phyloP scores from a whole-genome alignment of 1,284 basidiomycete species.

The Boletus hoseneyae region DNA sequence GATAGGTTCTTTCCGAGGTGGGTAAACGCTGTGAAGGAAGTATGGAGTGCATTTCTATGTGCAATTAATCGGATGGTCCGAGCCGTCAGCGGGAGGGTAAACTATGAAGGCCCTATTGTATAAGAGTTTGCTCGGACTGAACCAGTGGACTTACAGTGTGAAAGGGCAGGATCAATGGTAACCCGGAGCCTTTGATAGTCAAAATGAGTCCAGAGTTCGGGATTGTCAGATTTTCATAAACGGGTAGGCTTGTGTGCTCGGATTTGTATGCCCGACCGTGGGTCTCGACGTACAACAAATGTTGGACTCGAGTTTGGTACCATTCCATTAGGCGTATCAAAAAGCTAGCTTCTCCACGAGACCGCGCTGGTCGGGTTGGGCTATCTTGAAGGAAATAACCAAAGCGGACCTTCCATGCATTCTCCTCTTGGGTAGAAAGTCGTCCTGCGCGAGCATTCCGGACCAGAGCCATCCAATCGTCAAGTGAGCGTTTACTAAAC shows the following conservation, averaged over 20 bases:
- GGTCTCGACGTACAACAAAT: conserved; percentile 46
- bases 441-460: conserved; percentile 29
- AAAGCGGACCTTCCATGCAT: conserved; percentile 40
- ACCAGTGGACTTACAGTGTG: conserved; percentile 41
- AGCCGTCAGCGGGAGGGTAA: conserved; percentile 52
- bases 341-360: conserved; percentile 49
- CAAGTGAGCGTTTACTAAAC: conserved; percentile 35
- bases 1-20: conserved; percentile 31
- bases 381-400: conserved; percentile 34
- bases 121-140: background rate
- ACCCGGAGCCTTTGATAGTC: conserved; percentile 35
- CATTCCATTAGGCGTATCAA: conserved; percentile 54
- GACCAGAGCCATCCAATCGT: conserved; percentile 47
- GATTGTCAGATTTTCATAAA: conserved; percentile 23
- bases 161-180: conserved; percentile 58
- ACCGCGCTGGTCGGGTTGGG: conserved; percentile 26
- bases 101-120: conserved; percentile 32
- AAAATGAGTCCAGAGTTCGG: conserved; percentile 34
- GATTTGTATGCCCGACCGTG: conserved; percentile 34
- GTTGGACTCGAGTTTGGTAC: conserved; percentile 47
- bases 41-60: conserved; percentile 55
- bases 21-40: conserved; percentile 47
- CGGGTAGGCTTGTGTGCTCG: conserved; percentile 11
- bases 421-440: conserved; percentile 30
- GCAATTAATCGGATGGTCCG: conserved; percentile 54